These are phyloP conservation scores for Solanum sparsipilum DNA, from an alignment of 257 asterid species.

Conservation along the genomic window DNA sequence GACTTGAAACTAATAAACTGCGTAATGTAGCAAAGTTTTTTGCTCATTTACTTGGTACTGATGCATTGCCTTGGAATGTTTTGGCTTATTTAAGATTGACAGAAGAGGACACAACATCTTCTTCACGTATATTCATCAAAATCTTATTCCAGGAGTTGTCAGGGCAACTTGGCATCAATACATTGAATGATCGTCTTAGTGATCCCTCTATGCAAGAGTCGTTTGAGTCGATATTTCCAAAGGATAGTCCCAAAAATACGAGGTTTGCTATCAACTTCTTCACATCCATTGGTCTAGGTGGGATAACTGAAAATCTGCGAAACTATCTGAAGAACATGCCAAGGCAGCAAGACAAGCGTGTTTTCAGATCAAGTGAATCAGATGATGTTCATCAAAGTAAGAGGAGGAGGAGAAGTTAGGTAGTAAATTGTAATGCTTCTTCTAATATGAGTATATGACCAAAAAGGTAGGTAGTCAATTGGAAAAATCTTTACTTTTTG, in stretches of 20 bases:
- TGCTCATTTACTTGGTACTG: neutral
- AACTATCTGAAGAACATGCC: neutral
- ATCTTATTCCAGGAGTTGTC: neutral
- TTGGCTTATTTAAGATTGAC: neutral
- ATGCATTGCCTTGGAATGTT: neutral
- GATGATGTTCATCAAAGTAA: no score
- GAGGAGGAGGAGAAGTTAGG: no score
- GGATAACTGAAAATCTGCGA: neutral
- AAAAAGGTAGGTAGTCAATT: neutral
- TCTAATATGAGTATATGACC: no score
- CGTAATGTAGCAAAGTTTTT: neutral
- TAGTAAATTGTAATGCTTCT: no score
- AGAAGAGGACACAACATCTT: neutral
- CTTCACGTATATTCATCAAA: neutral
- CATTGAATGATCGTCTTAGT: neutral
- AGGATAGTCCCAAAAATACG: neutral
- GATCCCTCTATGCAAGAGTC: neutral
- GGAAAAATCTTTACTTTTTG: neutral
- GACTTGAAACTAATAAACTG: neutral
- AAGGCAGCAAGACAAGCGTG: neutral
- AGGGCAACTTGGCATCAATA: neutral
- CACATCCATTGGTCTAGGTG: neutral
- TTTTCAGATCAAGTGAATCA: no score
- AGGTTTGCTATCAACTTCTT: neutral
- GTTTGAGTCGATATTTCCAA: neutral